phyloP scores from a whole-genome alignment of 108 stramenopile species.

The Stephanodiscus triporus region DNA sequence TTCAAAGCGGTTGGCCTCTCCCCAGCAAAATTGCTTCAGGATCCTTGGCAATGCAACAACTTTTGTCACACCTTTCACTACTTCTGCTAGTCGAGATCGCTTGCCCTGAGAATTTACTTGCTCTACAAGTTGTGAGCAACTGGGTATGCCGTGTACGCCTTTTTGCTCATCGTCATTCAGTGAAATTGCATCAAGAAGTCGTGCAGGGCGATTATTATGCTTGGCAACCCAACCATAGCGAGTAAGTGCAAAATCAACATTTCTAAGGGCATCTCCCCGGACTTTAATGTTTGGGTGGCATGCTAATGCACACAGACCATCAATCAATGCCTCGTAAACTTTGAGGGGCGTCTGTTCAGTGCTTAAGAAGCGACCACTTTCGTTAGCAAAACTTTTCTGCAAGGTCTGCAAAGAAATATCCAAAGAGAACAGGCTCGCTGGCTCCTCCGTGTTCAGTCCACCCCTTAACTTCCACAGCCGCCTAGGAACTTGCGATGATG shows the following conservation, averaged over 20 bases:
- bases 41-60: conserved; percentile 64
- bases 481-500: conserved; percentile 81
- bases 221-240: conserved; percentile 81
- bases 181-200: conserved; percentile 66
- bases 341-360: conserved; percentile 43
- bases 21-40: conserved; percentile 60
- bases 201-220: conserved; percentile 52
- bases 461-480: conserved; percentile 55
- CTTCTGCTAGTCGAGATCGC: conserved; percentile 80
- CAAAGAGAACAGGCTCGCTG: conserved; percentile 26
- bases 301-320: conserved; percentile 79
- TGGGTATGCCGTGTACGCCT: conserved; percentile 74
- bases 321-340: conserved; percentile 76
- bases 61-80: conserved; percentile 82
- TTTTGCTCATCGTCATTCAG: conserved; percentile 64
- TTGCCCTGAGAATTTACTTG: conserved; percentile 75
- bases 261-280: conserved; percentile 70
- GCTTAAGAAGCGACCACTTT: not conserved
- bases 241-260: conserved; percentile 80
- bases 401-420: conserved; percentile 44
- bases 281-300: conserved; percentile 89
- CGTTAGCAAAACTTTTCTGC: conserved; percentile 16
- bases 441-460: conserved; percentile 21
- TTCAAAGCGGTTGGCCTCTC: conserved; percentile 54
- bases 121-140: conserved; percentile 57